Evolutionary conservation across 768 basidiomycete species (phyloP).

Genomic region (Suillus paluster): DNA sequence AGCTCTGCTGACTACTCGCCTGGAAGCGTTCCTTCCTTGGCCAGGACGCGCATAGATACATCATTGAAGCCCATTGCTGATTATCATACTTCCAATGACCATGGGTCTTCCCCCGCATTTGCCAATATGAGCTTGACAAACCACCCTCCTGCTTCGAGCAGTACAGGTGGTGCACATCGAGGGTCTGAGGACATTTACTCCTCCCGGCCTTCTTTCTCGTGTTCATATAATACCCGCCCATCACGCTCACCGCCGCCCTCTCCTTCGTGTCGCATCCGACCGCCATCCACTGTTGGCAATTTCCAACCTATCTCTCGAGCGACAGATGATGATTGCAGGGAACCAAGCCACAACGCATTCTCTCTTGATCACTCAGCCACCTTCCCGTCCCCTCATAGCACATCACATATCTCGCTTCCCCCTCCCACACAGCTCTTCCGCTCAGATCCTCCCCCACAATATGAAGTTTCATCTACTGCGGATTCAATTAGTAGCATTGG

Average conservation of each 20-base stretch:
- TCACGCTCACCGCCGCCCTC: slow-evolving; percentile 21
- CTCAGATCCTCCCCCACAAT: slow-evolving; percentile 31
- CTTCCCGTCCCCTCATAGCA: slow-evolving; percentile 16
- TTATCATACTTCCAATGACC: slow-evolving; percentile 18
- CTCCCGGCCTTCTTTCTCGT: slow-evolving; percentile 18
- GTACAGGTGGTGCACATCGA: slow-evolving; percentile 5
- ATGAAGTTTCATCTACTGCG: slow-evolving; percentile 29
- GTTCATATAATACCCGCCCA: slow-evolving; percentile 18
- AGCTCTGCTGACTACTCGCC: slow-evolving; percentile 15
- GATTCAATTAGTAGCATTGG: slow-evolving; percentile 25
- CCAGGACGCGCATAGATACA: slow-evolving; percentile 12
- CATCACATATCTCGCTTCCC: slow-evolving; percentile 34
- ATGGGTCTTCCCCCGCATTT: slow-evolving; percentile 14
- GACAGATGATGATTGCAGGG: slow-evolving; percentile 12
- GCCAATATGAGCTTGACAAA: slow-evolving; percentile 4
- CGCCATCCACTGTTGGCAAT: slow-evolving; percentile 20
- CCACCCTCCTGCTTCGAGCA: slow-evolving; percentile 5
- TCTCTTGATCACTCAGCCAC: slow-evolving; percentile 5
- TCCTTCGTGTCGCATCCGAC: slow-evolving; percentile 21
- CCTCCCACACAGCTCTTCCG: slow-evolving; percentile 36
- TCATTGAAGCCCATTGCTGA: slow-evolving; percentile 12
- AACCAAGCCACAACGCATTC: slow-evolving; percentile 11
- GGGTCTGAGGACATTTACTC: slow-evolving; percentile 18
- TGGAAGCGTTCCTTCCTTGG: not conserved
- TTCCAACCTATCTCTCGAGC: slow-evolving; percentile 15